phyloP scores from a whole-genome alignment of 768 basidiomycete species.

The Rubroboletus satanas region DNA sequence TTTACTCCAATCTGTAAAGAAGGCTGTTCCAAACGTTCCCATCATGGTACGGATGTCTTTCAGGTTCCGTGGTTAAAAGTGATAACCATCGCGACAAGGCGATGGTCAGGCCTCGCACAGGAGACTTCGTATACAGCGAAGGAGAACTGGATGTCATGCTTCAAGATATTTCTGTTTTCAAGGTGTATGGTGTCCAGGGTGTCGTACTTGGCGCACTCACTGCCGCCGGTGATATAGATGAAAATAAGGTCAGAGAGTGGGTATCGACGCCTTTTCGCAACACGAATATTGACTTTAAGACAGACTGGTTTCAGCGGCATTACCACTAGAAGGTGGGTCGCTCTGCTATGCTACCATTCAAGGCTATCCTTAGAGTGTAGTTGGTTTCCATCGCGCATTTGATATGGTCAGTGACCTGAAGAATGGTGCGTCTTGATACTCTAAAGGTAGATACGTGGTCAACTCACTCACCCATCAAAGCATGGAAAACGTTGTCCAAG shows the following conservation, averaged over 20 bases:
- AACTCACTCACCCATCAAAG: slow-evolving; percentile 12
- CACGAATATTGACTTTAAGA: neutral
- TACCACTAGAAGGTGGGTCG: slow-evolving; percentile 56
- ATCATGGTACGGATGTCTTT: slow-evolving; percentile 61
- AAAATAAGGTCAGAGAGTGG: slow-evolving; percentile 50
- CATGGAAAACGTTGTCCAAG: slow-evolving; percentile 42
- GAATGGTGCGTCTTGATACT: slow-evolving; percentile 39
- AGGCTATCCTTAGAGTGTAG: slow-evolving; percentile 33
- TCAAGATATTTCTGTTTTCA: slow-evolving; percentile 65
- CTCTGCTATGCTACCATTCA: neutral
- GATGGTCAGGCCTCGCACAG: slow-evolving; percentile 77
- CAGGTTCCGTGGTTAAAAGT: neutral
- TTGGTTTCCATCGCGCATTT: slow-evolving; percentile 77
- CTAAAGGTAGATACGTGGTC: neutral
- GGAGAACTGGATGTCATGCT: slow-evolving; percentile 69
- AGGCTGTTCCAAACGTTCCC: slow-evolving; percentile 45
- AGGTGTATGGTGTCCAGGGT: slow-evolving; percentile 52
- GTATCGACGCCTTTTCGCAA: neutral
- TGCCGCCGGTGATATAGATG: slow-evolving; percentile 54
- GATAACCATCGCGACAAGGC: slow-evolving; percentile 38
- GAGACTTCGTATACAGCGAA: slow-evolving; percentile 73
- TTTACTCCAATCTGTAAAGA: slow-evolving; percentile 55
- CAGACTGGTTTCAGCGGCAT: slow-evolving; percentile 55
- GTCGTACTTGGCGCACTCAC: slow-evolving; percentile 66
- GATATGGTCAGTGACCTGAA: slow-evolving; percentile 61